Conservation (phyloP, 345 rosid species). For the Ceriops tagal region DNA sequence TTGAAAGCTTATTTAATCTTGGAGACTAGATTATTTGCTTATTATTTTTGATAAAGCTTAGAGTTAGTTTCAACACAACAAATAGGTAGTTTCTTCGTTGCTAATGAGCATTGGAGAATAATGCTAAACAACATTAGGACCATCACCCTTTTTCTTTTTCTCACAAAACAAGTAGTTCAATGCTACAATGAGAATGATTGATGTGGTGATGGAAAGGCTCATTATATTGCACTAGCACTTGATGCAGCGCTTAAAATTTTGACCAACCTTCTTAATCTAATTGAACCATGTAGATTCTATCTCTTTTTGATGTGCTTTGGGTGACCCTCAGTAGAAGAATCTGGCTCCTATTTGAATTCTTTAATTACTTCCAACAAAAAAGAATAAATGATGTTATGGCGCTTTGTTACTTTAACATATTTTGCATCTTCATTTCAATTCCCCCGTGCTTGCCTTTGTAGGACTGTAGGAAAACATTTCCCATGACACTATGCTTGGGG, state of each 20-base stretch:
- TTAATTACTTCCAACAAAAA: neutral
- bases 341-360: too few relatives aligned
- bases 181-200: too few relatives aligned
- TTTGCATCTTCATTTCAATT: neutral
- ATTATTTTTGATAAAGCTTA: neutral
- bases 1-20: neutral
- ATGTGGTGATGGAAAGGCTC: too few relatives aligned
- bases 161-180: neutral
- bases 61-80: neutral
- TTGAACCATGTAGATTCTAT: neutral
- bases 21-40: neutral
- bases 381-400: neutral
- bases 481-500: slow-evolving; percentile 73
- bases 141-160: neutral
- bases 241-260: neutral
- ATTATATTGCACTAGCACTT: too few relatives aligned
- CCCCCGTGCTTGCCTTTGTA: slow-evolving; percentile 23
- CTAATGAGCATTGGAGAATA: neutral
- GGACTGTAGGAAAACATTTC: slow-evolving; percentile 90
- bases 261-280: neutral
- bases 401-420: neutral
- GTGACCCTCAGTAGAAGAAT: too few relatives aligned
- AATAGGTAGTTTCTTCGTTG: neutral
- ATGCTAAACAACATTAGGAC: neutral
- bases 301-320: too few relatives aligned